phyloP scores from a whole-genome alignment of 2,329 filamentous ascomycete genomes.

The Neopestalotiopsis sp. region DNA sequence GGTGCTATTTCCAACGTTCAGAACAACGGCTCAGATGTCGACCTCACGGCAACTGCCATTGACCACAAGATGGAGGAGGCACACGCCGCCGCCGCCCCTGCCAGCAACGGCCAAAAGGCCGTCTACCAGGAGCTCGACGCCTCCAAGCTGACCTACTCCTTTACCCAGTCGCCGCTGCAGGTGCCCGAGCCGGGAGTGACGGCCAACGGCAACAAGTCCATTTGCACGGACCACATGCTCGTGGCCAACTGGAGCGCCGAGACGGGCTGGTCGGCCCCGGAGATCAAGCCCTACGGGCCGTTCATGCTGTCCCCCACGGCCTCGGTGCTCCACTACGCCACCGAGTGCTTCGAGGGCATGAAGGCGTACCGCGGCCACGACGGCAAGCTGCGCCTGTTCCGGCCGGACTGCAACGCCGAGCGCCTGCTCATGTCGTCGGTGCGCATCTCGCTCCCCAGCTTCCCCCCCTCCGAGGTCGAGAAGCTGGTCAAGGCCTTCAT shows the following conservation, averaged over 20 bases:
- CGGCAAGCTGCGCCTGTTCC: conserved; percentile 68
- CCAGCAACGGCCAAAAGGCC: conserved; percentile 40
- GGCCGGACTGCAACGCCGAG: conserved; percentile 65
- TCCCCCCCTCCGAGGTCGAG: conserved; percentile 66
- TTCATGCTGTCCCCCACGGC: conserved; percentile 72
- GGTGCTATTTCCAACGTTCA: conserved; percentile 46
- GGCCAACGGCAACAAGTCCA: conserved; percentile 47
- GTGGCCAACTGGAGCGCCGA: conserved; percentile 65
- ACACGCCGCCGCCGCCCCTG: conserved; percentile 34
- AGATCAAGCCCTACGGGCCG: conserved; percentile 69
- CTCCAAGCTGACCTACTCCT: conserved; percentile 62
- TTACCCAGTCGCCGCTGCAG: conserved; percentile 33
- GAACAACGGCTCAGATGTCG: conserved; percentile 48
- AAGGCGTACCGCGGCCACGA: conserved; percentile 77
- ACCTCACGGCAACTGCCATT: conserved; percentile 58
- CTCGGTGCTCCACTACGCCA: conserved; percentile 75
- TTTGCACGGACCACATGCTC: conserved; percentile 88
- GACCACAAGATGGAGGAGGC: conserved; percentile 51
- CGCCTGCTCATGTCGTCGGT: conserved; percentile 54
- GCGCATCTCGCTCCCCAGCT: conserved; percentile 69
- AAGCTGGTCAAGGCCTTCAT: conserved; percentile 70
- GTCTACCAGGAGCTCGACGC: conserved; percentile 66
- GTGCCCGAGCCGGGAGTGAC: conserved; percentile 33
- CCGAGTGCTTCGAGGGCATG: conserved; percentile 75
- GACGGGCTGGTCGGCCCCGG: conserved; percentile 68